Conservation (phyloP, 2,329 filamentous ascomycete genomes). For the Alternaria viburni region DNA sequence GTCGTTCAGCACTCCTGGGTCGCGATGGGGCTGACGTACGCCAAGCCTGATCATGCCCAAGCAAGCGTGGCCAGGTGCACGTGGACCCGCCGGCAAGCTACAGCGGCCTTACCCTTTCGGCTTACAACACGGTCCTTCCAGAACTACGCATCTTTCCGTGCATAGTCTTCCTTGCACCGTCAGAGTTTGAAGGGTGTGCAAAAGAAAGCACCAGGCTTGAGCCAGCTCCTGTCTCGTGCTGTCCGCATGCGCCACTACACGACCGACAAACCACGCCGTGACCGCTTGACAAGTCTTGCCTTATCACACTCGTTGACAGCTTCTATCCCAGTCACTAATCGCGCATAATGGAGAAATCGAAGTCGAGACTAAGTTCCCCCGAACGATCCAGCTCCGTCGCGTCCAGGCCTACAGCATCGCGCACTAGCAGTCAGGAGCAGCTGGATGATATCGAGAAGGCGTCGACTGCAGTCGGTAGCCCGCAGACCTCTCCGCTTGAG, state of each 20-base stretch:
- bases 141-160: background rate
- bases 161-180: background rate
- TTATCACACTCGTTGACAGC: background rate
- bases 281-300: constrained; percentile 4
- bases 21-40: constrained; percentile 10
- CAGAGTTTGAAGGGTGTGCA: background rate
- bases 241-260: constrained; percentile 1
- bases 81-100: background rate
- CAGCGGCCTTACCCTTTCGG: background rate
- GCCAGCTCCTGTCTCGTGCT: background rate
- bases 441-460: constrained; percentile 35
- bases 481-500: constrained; percentile 31
- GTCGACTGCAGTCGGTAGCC: constrained; percentile 34
- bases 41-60: constrained; percentile 1
- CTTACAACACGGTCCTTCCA: background rate
- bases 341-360: constrained; percentile 29
- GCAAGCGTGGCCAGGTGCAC: background rate
- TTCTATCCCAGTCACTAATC: constrained; percentile 1
- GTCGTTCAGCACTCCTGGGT: background rate
- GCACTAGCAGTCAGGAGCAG: constrained; percentile 36
- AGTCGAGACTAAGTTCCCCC: constrained; percentile 24
- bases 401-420: constrained; percentile 31
- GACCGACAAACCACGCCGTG: background rate
- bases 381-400: constrained; percentile 35
- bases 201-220: background rate